A percentile compares a stretch with the other conserved stretches of the same genome.
Evolutionary conservation across 2,329 filamentous ascomycete species (phyloP).

Genomic region (Xylaria sp.): DNA sequence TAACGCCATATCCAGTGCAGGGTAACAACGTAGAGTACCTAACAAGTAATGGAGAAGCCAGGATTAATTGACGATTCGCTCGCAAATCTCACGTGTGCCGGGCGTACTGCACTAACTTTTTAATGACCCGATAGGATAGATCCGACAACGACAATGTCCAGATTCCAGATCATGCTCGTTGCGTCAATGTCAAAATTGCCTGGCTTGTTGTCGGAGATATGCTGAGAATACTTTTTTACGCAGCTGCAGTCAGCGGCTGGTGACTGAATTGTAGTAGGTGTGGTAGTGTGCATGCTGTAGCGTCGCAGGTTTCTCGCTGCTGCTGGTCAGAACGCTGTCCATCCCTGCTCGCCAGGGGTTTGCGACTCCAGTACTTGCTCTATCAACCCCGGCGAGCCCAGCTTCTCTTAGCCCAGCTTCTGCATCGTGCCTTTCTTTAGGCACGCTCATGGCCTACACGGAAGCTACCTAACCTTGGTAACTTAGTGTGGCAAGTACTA

Average conservation of each 20-base stretch:
- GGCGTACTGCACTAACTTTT: not conserved
- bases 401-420: not conserved
- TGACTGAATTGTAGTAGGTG: not conserved
- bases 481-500: too few relatives aligned
- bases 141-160: not conserved
- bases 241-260: too few relatives aligned
- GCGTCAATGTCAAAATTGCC: not conserved
- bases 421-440: not conserved
- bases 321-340: not conserved
- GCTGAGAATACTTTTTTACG: not conserved
- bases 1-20: slow-evolving; percentile 5
- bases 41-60: not conserved
- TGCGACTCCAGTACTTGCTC: not conserved
- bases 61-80: slow-evolving; percentile 10
- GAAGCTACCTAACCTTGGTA: too few relatives aligned
- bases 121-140: slow-evolving; percentile 5
- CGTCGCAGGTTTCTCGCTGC: not conserved
- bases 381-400: not conserved
- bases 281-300: not conserved
- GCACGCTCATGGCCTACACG: too few relatives aligned
- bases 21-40: slow-evolving; percentile 4
- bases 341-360: not conserved
- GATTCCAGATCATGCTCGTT: not conserved
- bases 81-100: slow-evolving; percentile 3
- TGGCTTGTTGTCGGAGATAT: not conserved